Evolutionary conservation across 805 yeast species (phyloP).

Genomic region (Candida boleticola): DNA sequence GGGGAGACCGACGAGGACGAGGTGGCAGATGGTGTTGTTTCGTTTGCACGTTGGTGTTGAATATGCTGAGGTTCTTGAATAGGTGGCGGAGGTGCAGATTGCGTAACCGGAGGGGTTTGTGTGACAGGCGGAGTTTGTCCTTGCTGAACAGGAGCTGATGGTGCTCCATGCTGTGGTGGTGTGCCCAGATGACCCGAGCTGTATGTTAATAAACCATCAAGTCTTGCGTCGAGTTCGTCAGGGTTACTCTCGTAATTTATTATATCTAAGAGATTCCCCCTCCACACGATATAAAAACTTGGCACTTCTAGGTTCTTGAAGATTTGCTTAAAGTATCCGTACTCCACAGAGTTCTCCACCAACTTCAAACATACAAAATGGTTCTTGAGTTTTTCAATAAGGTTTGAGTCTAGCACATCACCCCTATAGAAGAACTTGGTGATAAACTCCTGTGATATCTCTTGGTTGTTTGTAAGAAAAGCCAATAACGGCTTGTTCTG

Average conservation of each 20-base stretch:
- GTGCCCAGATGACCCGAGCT: background rate
- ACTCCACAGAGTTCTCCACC: conserved; percentile 17
- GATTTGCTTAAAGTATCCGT: conserved; percentile 46
- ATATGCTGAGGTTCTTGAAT: background rate
- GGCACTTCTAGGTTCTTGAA: conserved; percentile 54
- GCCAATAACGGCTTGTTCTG: conserved; percentile 23
- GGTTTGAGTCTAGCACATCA: conserved; percentile 3
- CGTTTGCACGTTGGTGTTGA: background rate
- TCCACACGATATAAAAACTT: conserved; percentile 52
- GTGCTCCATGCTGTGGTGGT: background rate
- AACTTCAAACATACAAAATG: conserved; percentile 18
- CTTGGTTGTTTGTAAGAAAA: conserved; percentile 15
- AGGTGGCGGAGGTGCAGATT: background rate
- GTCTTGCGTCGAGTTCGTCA: conserved; percentile 23
- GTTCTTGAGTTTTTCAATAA: conserved; percentile 1
- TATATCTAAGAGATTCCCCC: conserved; percentile 45
- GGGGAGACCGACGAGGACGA: background rate
- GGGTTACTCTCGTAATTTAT: conserved; percentile 31
- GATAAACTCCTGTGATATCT: conserved; percentile 12
- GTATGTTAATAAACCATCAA: conserved; percentile 9
- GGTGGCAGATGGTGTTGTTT: background rate
- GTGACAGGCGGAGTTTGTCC: background rate
- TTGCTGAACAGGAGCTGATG: background rate
- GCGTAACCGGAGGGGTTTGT: background rate
- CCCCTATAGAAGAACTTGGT: conserved; percentile 10